A percentile compares a stretch with the other conserved stretches of the same genome.
phyloP scores from a whole-genome alignment of 371 early-diverging fungal genomes.

The Sporodiniella umbellata region DNA sequence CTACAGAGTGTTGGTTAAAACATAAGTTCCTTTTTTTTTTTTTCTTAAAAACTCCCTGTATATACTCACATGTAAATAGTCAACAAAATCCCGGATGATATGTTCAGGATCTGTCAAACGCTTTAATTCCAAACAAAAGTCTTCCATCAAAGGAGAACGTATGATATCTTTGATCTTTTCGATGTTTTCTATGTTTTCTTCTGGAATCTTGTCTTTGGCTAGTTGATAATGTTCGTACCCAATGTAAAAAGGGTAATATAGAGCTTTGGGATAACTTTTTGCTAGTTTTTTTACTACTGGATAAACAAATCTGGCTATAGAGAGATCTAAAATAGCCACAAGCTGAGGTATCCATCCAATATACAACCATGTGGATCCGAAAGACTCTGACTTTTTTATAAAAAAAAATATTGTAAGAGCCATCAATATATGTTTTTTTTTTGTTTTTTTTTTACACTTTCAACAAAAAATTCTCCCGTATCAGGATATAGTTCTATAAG shows the following conservation, averaged over 20 bases:
- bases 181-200: slow-evolving; percentile 28
- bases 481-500: slow-evolving; percentile 57
- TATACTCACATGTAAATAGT: slow-evolving; percentile 39
- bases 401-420: neutral
- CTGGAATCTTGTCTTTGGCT: slow-evolving; percentile 17
- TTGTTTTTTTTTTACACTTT: slow-evolving; percentile 14
- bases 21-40: neutral
- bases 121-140: slow-evolving; percentile 60
- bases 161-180: slow-evolving; percentile 34
- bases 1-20: no score
- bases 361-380: slow-evolving; percentile 59
- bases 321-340: slow-evolving; percentile 64
- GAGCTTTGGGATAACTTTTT: slow-evolving; percentile 59
- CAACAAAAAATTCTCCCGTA: slow-evolving; percentile 28
- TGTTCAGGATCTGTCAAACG: slow-evolving; percentile 70
- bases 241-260: slow-evolving; percentile 68
- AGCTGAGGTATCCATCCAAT: slow-evolving; percentile 79
- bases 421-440: neutral
- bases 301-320: slow-evolving; percentile 32
- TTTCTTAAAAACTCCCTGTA: neutral
- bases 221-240: slow-evolving; percentile 65
- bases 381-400: slow-evolving; percentile 13
- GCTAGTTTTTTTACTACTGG: slow-evolving; percentile 51
- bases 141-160: slow-evolving; percentile 49
- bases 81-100: slow-evolving; percentile 65